Evolutionary conservation across 805 yeast species (phyloP), one percentile per base, ranked within the genome.

Genomic region (Nakazawaea sp.): DNA sequence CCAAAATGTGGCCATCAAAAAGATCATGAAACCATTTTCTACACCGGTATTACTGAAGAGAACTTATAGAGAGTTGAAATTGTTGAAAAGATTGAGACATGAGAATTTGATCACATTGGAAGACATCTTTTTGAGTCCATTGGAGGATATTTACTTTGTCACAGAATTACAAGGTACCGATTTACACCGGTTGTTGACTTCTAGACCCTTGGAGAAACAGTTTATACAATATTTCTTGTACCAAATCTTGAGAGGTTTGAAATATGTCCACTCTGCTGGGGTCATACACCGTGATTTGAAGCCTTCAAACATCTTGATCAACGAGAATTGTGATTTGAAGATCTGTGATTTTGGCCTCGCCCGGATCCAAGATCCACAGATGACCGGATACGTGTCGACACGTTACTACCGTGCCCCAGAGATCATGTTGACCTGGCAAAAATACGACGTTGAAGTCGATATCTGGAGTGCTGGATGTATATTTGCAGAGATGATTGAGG

Each of bases 401-500:
- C 64, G 98, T 53, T 90, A 88, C 66, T 90, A 90, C 62, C 75
- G 98, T 45, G 98, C 97, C 0, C 98, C 98, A 2, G 98, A 90
- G 58, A 90, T 90, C 60, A 90, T 90, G 98, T 72, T 90, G 46
- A 88, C 97, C 19, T 90, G 97, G 97, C 98, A 90, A 59, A 87
- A 90, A 56, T 90, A 90, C 62, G 96, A 89, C 53, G 81, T 86
- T 7, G 97, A 89, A 61, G 97, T 90, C 27, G 98, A 90, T 60
- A 85, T 90, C 50, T 90, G 98, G 98, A 82, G 95, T 17, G 95
- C 94, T 9, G 98, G 96, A 17, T 90, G 98, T 64, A 89, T 90
- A 41, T 84, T 90, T 53, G 92, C 97, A 7, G 98, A 90, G 58
- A 90, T 90, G 96, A 83, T 90, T 47, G 96, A 89, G 58, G 96